A percentile compares a stretch with the other conserved stretches of the same genome.
These are phyloP conservation scores for Irpex lacteus DNA, from an alignment of 1,284 basidiomycete genomes.

Conservation along the genomic window DNA sequence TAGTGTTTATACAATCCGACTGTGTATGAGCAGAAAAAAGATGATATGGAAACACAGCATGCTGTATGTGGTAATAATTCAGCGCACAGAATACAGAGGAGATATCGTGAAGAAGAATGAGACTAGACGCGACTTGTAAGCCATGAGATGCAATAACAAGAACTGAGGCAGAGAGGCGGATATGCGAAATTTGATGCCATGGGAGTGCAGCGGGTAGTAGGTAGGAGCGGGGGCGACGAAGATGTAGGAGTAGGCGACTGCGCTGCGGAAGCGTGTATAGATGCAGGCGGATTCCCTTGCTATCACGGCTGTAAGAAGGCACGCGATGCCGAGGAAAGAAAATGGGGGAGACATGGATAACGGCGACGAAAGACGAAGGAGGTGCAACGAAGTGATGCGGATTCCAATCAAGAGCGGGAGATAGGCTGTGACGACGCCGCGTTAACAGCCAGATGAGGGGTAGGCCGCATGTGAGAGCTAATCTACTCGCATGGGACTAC, in stretches of 20 bases:
- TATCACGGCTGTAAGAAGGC: not conserved
- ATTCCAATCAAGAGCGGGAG: not conserved
- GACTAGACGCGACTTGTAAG: not conserved
- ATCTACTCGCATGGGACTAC: conserved; percentile 30
- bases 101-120: not conserved
- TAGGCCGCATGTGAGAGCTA: conserved; percentile 7
- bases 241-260: not conserved
- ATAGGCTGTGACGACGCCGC: not conserved
- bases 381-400: not conserved
- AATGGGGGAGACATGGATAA: not conserved
- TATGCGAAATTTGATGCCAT: too few species aligned
- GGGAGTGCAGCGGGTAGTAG: too few species aligned
- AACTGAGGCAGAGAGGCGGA: too few species aligned
- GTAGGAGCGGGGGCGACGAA: too few species aligned
- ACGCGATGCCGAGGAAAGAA: not conserved
- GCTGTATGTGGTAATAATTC: not conserved
- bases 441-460: not conserved
- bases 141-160: too few species aligned
- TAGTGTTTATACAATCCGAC: not conserved
- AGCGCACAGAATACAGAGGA: not conserved
- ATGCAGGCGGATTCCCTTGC: not conserved
- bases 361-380: not conserved
- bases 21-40: not conserved
- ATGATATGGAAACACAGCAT: not conserved
- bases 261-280: not conserved